A percentile compares a stretch with the other conserved stretches of the same genome.
Evolutionary conservation across 148 eudicot species (phyloP).

Genomic region (Fallopia convolvulus): DNA sequence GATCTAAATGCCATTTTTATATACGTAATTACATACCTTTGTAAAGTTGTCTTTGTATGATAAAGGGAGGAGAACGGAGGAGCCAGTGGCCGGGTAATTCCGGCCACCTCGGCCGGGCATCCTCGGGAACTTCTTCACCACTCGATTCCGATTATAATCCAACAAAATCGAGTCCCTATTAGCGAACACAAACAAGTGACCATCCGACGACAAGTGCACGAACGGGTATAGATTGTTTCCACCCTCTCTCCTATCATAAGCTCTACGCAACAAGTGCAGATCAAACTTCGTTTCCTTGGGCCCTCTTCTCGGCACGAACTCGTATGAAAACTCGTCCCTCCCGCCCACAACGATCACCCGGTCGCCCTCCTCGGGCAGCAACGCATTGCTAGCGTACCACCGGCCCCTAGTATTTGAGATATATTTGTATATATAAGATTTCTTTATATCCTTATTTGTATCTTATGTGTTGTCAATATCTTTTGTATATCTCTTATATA

Average conservation of each 20-base stretch:
- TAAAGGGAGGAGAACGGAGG: conserved; percentile 52
- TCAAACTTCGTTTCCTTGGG: conserved; percentile 6
- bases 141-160: conserved; percentile 27
- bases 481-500: too few species aligned
- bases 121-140: conserved; percentile 40
- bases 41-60: conserved; percentile 25
- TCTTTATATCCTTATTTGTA: too few species aligned
- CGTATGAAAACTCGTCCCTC: conserved; percentile 30
- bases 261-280: conserved; percentile 37
- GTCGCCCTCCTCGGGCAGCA: conserved; percentile 33
- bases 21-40: conserved; percentile 2
- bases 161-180: conserved; percentile 53
- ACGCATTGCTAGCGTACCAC: conserved; percentile 45
- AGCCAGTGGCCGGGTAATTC: conserved; percentile 50
- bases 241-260: conserved; percentile 23
- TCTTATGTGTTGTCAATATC: too few species aligned
- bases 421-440: too few species aligned
- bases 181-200: conserved; percentile 50
- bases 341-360: conserved; percentile 57
- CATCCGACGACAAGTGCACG: conserved; percentile 47
- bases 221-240: conserved; percentile 56
- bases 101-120: conserved; percentile 48
- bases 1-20: too few species aligned
- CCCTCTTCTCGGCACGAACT: conserved; percentile 36
- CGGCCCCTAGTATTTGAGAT: conserved; percentile 7